Conservation (phyloP, 208 protist species). For the Wallacemonas sp. region DNA sequence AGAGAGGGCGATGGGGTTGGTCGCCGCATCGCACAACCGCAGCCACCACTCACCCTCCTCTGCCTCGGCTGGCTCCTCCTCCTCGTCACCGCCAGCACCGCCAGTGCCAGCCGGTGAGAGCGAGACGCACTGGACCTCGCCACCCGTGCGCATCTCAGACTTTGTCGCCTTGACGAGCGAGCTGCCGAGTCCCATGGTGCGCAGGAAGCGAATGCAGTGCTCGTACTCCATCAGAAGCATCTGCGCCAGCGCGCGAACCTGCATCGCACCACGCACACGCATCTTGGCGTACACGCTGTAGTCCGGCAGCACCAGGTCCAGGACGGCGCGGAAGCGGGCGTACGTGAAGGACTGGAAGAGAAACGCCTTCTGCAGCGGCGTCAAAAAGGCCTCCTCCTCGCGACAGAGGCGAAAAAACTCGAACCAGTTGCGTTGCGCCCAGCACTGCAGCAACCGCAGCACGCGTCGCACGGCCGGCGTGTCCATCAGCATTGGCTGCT, state of each 20-base stretch:
- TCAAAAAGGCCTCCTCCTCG: conserved; percentile 31
- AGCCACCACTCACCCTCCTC: conserved; percentile 25
- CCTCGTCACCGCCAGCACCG: not conserved
- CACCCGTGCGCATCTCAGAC: conserved; percentile 17
- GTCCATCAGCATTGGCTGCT: conserved; percentile 57
- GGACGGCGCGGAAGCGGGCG: conserved; percentile 71
- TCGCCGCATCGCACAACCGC: conserved; percentile 25
- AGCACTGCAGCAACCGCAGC: conserved; percentile 65
- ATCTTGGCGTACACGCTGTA: conserved; percentile 57
- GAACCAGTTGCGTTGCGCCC: conserved; percentile 72
- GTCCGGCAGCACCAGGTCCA: conserved; percentile 80
- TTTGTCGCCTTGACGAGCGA: conserved; percentile 27
- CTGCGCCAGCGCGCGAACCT: conserved; percentile 44
- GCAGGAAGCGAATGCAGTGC: conserved; percentile 61
- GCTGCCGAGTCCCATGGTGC: conserved; percentile 53
- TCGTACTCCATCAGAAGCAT: conserved; percentile 50
- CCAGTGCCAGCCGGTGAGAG: not conserved
- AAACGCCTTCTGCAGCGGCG: conserved; percentile 67
- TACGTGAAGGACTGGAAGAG: conserved; percentile 88
- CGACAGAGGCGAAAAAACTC: conserved; percentile 70
- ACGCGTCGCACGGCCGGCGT: conserved; percentile 60
- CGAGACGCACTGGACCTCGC: not conserved
- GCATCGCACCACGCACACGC: conserved; percentile 47
- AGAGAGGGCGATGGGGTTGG: conserved; percentile 40
- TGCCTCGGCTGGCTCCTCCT: not conserved